These are phyloP conservation scores for Pseudogymnoascus sp. DNA, from an alignment of 2,329 filamentous ascomycete genomes.

Conservation along the genomic window DNA sequence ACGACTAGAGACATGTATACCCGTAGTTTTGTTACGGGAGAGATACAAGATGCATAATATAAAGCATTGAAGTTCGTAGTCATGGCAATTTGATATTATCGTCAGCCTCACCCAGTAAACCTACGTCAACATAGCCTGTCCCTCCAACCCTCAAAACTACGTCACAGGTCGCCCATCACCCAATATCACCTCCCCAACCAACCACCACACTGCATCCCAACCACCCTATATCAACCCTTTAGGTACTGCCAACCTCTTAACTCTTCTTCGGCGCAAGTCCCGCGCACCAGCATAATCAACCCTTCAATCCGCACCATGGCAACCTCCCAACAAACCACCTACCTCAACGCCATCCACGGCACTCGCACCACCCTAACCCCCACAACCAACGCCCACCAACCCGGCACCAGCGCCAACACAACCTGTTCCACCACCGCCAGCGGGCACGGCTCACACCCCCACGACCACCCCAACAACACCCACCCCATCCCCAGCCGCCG, in stretches of 20 bases:
- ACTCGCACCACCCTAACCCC: conserved; percentile 22
- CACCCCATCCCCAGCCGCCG: conserved; percentile 20
- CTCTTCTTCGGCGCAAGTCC: not conserved
- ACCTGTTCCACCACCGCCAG: conserved; percentile 24
- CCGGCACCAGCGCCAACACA: conserved; percentile 21
- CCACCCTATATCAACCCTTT: not conserved
- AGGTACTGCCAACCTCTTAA: not conserved
- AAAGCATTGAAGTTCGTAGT: not conserved
- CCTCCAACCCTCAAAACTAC: not conserved
- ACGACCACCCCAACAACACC: conserved; percentile 23
- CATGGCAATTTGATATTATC: not conserved
- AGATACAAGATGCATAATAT: not conserved
- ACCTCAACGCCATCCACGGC: conserved; percentile 19
- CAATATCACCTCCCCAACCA: not conserved
- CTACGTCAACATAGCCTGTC: not conserved
- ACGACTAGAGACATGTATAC: not conserved
- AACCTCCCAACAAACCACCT: conserved; percentile 23
- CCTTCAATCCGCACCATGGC: conserved; percentile 17
- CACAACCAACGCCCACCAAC: conserved; percentile 14
- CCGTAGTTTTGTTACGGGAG: not conserved
- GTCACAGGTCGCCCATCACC: not conserved
- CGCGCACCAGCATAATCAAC: not conserved
- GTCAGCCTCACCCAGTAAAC: not conserved
- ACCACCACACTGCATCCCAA: not conserved
- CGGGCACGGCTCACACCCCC: conserved; percentile 24